Evolutionary conservation across 306 rosid genomes (phyloP), one percentile per base, ranked within the genome.

Genomic region (Pachyrhizus erosus): DNA sequence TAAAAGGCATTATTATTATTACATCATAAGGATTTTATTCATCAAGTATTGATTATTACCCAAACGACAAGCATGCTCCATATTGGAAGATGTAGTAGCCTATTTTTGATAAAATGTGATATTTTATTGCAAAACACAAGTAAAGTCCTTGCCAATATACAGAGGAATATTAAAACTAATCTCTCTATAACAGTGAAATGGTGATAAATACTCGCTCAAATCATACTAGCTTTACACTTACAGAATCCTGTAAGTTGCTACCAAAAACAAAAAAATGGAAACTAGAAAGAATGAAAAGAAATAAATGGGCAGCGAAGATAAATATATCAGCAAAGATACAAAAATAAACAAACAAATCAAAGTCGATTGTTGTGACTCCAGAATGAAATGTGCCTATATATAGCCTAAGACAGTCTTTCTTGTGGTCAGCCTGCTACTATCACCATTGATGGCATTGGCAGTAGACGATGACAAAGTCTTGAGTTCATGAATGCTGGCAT

Each of bases 401-500:
- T 79, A 70, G 0, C 91, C 91, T 78, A 93, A 79, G 49, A 88
- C 88, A 26, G 80, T 80, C 83, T 69, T 91, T 11, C 74, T 91
- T 10, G 84, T 84, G 17, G 65, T 29, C 0, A 76, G 78, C 76
- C 91, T 88, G 15, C 87, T 88, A 13, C 87, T 82, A 67, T 93
- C 99, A 9, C 95, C 88, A 57, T 75, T 90, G 82, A 95, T 91
- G 73, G 94, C 90, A 23, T 76, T 89, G 0, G 88, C 85, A n/a
- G n/a, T n/a, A n/a, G n/a, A n/a, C n/a, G n/a, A n/a, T n/a, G n/a
- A n/a, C 80, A 93, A 78, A 7, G 90, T 91, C 80, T 86, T 92
- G 37, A 93, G 73, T 54, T 93, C 98, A 80, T 92, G 91, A 55
- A 93, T 61, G 73, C 86, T 88, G 0, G 94, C 97, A 72, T 91